Evolutionary conservation across 495 filamentous ascomycete genomes (phyloP).

Genomic region (Neurospora intermedia): DNA sequence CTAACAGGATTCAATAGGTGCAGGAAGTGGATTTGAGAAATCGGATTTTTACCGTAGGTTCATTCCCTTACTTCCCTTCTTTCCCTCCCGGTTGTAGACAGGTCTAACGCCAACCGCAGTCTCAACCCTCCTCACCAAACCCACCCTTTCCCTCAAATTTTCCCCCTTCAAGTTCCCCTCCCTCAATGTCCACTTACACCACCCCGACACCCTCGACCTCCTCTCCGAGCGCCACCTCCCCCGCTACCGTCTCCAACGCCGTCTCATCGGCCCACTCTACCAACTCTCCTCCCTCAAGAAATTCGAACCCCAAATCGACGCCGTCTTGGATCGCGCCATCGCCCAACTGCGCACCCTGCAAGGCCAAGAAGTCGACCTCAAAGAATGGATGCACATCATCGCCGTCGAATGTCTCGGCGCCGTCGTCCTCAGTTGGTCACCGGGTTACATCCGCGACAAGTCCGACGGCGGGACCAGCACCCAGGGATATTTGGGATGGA

Average conservation of each 20-base stretch:
- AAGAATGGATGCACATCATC: slow-evolving; percentile 34
- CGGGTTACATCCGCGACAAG: slow-evolving; percentile 18
- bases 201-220: slow-evolving; percentile 25
- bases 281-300: slow-evolving; percentile 23
- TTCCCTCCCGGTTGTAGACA: too few species aligned
- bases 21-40: slow-evolving; percentile 23
- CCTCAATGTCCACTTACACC: slow-evolving; percentile 1
- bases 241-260: slow-evolving; percentile 30
- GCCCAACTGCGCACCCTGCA: slow-evolving; percentile 12
- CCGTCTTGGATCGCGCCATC: slow-evolving; percentile 17
- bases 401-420: slow-evolving; percentile 32
- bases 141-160: slow-evolving; percentile 8
- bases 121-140: slow-evolving; percentile 18
- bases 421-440: slow-evolving; percentile 30
- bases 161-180: not conserved
- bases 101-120: slow-evolving; percentile 10
- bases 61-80: too few species aligned
- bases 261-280: slow-evolving; percentile 29
- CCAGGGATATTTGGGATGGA: slow-evolving; percentile 27
- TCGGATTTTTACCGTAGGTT: slow-evolving; percentile 29
- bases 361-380: slow-evolving; percentile 25
- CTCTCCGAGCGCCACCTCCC: slow-evolving; percentile 26
- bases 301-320: slow-evolving; percentile 24
- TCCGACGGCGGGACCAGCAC: slow-evolving; percentile 27
- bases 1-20: slow-evolving; percentile 6